Evolutionary conservation across 306 rosid genomes (phyloP).

Genomic region (Malus orientalis): DNA sequence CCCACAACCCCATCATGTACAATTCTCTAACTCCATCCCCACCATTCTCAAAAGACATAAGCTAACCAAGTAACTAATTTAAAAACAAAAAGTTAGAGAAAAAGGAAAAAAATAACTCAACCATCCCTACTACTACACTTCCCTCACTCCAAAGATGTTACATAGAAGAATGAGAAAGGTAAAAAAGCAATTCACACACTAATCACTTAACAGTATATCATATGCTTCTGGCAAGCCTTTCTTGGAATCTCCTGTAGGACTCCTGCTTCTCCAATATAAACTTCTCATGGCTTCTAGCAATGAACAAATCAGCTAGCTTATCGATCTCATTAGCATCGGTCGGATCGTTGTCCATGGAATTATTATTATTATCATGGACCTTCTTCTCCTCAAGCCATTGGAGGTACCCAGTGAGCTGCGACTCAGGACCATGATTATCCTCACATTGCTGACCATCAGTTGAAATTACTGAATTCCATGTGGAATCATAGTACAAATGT

Average conservation of each 20-base stretch:
- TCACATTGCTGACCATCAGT: slow-evolving; percentile 7
- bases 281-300: slow-evolving; percentile 68
- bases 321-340: slow-evolving; percentile 48
- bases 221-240: slow-evolving; percentile 67
- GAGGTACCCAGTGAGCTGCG: slow-evolving; percentile 63
- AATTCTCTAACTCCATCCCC: slow-evolving; percentile 26
- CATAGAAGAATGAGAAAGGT: slow-evolving; percentile 4
- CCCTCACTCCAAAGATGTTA: slow-evolving; percentile 15
- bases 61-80: neutral
- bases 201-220: neutral
- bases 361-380: slow-evolving; percentile 5
- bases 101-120: slow-evolving; percentile 8
- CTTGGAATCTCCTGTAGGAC: slow-evolving; percentile 71
- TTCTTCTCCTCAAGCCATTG: slow-evolving; percentile 74
- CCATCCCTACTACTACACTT: slow-evolving; percentile 18
- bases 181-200: neutral
- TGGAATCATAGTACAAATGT: slow-evolving; percentile 34
- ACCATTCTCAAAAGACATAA: slow-evolving; percentile 3
- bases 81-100: neutral
- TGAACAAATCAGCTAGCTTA: slow-evolving; percentile 66
- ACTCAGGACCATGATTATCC: slow-evolving; percentile 7
- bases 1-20: slow-evolving; percentile 32
- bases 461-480: slow-evolving; percentile 27
- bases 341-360: neutral
- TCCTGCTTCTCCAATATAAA: slow-evolving; percentile 83